Conservation (phyloP, 495 filamentous ascomycete species). For the Aspergillus taichungensis region DNA sequence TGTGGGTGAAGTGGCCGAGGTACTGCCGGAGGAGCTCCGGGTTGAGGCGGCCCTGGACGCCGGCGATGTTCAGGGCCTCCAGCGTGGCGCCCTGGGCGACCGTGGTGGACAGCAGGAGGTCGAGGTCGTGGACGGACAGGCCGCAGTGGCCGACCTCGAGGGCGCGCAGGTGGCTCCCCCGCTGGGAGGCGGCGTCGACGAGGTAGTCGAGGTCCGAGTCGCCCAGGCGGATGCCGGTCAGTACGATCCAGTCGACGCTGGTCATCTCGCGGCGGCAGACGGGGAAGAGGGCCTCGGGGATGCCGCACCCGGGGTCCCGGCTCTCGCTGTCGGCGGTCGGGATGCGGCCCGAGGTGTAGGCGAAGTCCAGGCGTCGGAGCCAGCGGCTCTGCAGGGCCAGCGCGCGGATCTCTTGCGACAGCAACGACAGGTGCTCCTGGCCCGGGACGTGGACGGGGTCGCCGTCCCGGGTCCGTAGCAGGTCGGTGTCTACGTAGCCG, state of each 20-base stretch:
- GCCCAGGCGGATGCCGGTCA: conserved; percentile 77
- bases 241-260: conserved; percentile 68
- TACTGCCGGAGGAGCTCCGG: conserved; percentile 53
- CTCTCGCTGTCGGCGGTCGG: conserved; percentile 42
- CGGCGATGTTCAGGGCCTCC: conserved; percentile 69
- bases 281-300: conserved; percentile 71
- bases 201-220: conserved; percentile 70
- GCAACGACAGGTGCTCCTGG: conserved; percentile 48
- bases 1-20: conserved; percentile 56
- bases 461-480: conserved; percentile 48
- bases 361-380: conserved; percentile 57
- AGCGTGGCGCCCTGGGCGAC: conserved; percentile 59
- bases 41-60: conserved; percentile 63
- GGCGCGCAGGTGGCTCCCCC: conserved; percentile 60
- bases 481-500: conserved; percentile 57
- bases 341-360: conserved; percentile 43
- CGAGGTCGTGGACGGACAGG: conserved; percentile 46
- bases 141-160: conserved; percentile 75
- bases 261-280: conserved; percentile 64
- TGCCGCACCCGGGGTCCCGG: conserved; percentile 63
- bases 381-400: conserved; percentile 58
- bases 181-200: conserved; percentile 57
- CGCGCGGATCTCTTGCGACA: conserved; percentile 67
- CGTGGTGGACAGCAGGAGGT: conserved; percentile 35
- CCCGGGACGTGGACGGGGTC: conserved; percentile 48